Evolutionary conservation across 768 basidiomycete genomes (phyloP), one percentile per base, ranked within the genome.

Genomic region (Myochromella boudieri): DNA sequence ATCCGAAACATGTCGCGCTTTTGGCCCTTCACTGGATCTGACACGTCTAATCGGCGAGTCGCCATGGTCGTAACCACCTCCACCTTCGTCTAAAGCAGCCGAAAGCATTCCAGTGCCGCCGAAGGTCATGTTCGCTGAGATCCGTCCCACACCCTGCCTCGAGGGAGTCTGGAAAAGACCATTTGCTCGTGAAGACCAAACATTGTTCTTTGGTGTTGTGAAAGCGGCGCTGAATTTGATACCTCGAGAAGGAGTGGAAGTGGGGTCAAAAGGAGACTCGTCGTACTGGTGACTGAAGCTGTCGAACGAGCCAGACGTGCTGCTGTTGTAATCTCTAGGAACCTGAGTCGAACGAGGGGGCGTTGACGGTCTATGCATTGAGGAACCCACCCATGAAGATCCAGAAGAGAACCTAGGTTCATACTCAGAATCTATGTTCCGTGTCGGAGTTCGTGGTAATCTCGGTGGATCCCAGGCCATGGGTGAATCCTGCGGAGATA

Each of bases 181-280:
- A 40, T 66, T 69, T 4, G 68, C 66, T 18, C 74, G 68, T 10
- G 68, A 61, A 1, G 68, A 60, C 78, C 79, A 82, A 27, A 68
- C 53, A 25, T 62, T 71, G 37, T 73, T 73, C 61, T 84, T 87
- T n/a, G 84, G 85, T 15, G 84, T 86, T 31, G 75, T 66, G 56
- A 84, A 84, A 2, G 81, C 59, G 9, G 63, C 65, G 33, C 72
- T 72, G 55, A 87, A 81, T 57, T 71, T 80, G 55, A 88, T 81
- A 3, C 87, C 86, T 34, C 88, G 72, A n/a, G 88, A 90, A 3
- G 88, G 88, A 7, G 88, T 90, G 15, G 86, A 85, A 20, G 82
- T 81, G 4, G 87, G 87, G 61, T 91, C 87, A 57, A 89, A 91
- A 1, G 82, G 78, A 4, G 74, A 68, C 32, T 81, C 81, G 14